A percentile compares a stretch with the other conserved stretches of the same genome.
phyloP scores from a whole-genome alignment of 140 eudicot species.

The Oenanthe javanica region DNA sequence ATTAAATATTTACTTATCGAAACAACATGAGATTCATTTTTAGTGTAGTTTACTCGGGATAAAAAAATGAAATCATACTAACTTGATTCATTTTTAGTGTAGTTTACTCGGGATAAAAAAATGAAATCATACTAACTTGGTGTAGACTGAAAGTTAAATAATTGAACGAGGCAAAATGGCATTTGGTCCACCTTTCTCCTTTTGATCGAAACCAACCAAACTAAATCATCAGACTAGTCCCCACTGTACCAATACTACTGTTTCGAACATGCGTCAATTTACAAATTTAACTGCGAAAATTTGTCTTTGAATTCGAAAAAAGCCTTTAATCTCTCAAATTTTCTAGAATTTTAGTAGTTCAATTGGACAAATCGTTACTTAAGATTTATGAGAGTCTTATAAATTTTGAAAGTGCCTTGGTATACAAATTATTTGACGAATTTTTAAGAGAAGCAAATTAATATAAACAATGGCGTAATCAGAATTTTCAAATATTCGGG shows the following conservation, averaged over 20 bases:
- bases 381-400: too few relatives aligned
- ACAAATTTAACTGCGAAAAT: too few relatives aligned
- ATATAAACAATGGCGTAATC: too few relatives aligned
- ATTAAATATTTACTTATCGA: too few relatives aligned
- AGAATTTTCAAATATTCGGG: too few relatives aligned
- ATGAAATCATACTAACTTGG: slow-evolving; percentile 9
- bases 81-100: too few relatives aligned
- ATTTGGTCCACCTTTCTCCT: neutral
- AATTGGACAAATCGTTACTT: neutral
- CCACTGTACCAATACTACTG: neutral
- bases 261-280: neutral
- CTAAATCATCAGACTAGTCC: neutral
- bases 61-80: neutral
- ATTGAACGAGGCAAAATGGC: neutral
- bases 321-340: neutral
- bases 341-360: neutral
- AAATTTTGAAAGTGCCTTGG: too few relatives aligned
- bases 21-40: too few relatives aligned
- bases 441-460: too few relatives aligned
- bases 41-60: neutral
- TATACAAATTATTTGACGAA: too few relatives aligned
- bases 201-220: neutral
- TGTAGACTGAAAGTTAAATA: neutral
- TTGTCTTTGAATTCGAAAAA: too few relatives aligned
- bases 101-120: neutral